Conservation (phyloP, 2,329 filamentous ascomycete genomes). For the Sporothrix mexicana region DNA sequence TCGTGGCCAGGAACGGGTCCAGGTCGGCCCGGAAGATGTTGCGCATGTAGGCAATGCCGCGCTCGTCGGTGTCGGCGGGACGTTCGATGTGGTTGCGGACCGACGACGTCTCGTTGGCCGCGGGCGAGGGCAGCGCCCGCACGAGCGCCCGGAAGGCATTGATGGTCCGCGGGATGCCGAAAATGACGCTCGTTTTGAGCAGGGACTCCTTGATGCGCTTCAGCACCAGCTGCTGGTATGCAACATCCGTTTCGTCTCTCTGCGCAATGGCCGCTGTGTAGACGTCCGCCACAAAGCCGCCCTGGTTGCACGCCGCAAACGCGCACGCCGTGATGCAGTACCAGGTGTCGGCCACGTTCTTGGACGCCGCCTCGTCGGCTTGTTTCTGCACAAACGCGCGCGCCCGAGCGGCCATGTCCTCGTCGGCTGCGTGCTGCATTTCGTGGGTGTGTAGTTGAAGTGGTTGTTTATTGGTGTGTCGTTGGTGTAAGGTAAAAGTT, state of each 20-base stretch:
- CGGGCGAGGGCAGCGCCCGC: conserved; percentile 36
- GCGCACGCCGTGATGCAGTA: conserved; percentile 31
- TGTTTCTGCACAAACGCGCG: conserved; percentile 19
- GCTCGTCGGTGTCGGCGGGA: conserved; percentile 31
- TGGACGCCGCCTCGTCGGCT: background rate
- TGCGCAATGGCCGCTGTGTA: conserved; percentile 27
- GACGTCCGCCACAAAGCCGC: conserved; percentile 33
- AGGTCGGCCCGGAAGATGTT: conserved; percentile 42
- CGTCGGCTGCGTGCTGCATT: conserved; percentile 3
- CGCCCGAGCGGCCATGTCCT: conserved; percentile 15
- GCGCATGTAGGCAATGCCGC: conserved; percentile 40
- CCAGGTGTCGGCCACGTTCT: conserved; percentile 12
- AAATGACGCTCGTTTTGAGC: conserved; percentile 42
- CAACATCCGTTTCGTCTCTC: background rate
- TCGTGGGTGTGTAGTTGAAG: background rate
- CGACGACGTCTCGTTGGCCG: conserved; percentile 39
- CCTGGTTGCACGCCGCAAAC: conserved; percentile 35
- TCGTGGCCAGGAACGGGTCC: conserved; percentile 39
- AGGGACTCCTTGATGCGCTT: conserved; percentile 37
- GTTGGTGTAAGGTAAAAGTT: background rate
- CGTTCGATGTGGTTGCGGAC: conserved; percentile 37
- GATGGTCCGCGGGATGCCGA: conserved; percentile 41
- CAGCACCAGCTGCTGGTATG: conserved; percentile 29
- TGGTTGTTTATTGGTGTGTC: background rate
- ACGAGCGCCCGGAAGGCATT: conserved; percentile 41